These are phyloP conservation scores for Fomitopsis schrenkii DNA, from an alignment of 1,284 basidiomycete species.

Conservation along the genomic window DNA sequence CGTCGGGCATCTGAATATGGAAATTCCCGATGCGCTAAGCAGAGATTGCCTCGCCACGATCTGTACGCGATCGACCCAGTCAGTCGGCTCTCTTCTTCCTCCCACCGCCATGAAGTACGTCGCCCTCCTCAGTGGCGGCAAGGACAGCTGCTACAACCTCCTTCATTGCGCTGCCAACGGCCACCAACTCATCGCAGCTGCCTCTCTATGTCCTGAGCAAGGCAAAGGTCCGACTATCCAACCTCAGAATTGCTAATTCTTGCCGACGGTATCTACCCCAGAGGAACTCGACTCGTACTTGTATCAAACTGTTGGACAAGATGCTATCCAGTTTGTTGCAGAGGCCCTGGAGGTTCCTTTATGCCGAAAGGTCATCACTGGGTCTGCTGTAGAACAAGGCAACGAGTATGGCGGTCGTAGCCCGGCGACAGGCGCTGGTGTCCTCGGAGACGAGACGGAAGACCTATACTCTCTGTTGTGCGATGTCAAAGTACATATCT, in stretches of 20 bases:
- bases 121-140: slow-evolving; percentile 94
- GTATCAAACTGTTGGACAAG: slow-evolving; percentile 98
- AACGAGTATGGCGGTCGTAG: slow-evolving; percentile 79
- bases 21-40: background rate
- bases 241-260: slow-evolving; percentile 4
- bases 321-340: slow-evolving; percentile 87
- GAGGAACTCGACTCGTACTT: slow-evolving; percentile 99
- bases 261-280: slow-evolving; percentile 31
- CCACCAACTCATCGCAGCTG: slow-evolving; percentile 87
- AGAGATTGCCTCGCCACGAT: slow-evolving; percentile 1
- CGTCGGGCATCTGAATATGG: background rate
- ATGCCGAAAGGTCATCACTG: slow-evolving; percentile 78
- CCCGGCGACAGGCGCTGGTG: slow-evolving; percentile 42
- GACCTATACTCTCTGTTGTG: slow-evolving; percentile 82
- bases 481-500: slow-evolving; percentile 67
- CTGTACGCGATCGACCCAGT: background rate
- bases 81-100: background rate
- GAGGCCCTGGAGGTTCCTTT: slow-evolving; percentile 85
- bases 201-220: slow-evolving; percentile 78
- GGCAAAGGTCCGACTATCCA: slow-evolving; percentile 68
- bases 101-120: slow-evolving; percentile 80
- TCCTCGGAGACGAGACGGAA: slow-evolving; percentile 91
- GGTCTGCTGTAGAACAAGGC: slow-evolving; percentile 78
- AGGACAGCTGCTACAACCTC: slow-evolving; percentile 97
- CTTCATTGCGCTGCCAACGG: slow-evolving; percentile 86